Conservation (phyloP, 2,329 filamentous ascomycete species). For the Capronia coronata region DNA sequence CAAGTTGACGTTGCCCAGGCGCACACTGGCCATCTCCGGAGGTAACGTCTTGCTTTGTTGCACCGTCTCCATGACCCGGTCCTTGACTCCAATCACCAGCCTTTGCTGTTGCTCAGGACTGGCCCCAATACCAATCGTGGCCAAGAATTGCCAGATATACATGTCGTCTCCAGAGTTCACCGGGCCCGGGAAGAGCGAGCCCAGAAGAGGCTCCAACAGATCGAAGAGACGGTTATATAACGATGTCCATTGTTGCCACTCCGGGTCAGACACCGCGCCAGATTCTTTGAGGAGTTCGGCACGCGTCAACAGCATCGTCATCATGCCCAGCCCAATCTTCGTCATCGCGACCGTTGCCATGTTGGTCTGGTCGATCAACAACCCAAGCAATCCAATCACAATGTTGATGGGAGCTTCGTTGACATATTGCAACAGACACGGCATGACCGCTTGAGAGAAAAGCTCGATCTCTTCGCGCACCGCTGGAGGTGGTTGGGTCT, state of each 20-base stretch:
- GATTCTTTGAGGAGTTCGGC: slow-evolving; percentile 88
- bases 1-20: slow-evolving; percentile 86
- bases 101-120: slow-evolving; percentile 92
- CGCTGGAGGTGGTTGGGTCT: slow-evolving; percentile 64
- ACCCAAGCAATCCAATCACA: slow-evolving; percentile 78
- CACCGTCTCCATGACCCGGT: slow-evolving; percentile 94
- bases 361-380: slow-evolving; percentile 75
- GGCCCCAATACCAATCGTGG: slow-evolving; percentile 87
- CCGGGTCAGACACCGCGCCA: slow-evolving; percentile 60
- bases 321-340: slow-evolving; percentile 77
- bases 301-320: slow-evolving; percentile 90
- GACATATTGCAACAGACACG: slow-evolving; percentile 80
- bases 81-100: slow-evolving; percentile 90
- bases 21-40: slow-evolving; percentile 72
- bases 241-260: slow-evolving; percentile 75
- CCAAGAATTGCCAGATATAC: slow-evolving; percentile 97
- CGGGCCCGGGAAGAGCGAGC: slow-evolving; percentile 82
- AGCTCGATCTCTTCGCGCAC: slow-evolving; percentile 89
- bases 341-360: slow-evolving; percentile 79
- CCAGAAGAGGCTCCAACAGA: slow-evolving; percentile 72
- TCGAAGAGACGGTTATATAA: slow-evolving; percentile 87
- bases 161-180: slow-evolving; percentile 87
- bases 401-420: slow-evolving; percentile 87
- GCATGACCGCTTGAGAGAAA: slow-evolving; percentile 82
- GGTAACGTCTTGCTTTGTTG: slow-evolving; percentile 82